Conservation (phyloP, 78 protist species). For the slime mould (Dictyostelium discoideum) region dicty_2.7 NC_007088.5:2380001-2380500, state of each 20-base stretch:
- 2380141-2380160: too few relatives aligned
- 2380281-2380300: background rate
- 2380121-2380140: background rate
- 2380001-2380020: conserved; percentile 28
- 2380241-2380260: background rate
- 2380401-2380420: too few relatives aligned
- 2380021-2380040: conserved; percentile 53
- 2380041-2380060: conserved; percentile 77
- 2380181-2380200: background rate
- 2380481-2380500: conserved; percentile 73
- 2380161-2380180: background rate
- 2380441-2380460: conserved; percentile 54
- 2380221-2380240: background rate
- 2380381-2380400: background rate
- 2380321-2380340: background rate
- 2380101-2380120: conserved; percentile 8
- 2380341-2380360: background rate
- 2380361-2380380: background rate
- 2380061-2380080: conserved; percentile 28
- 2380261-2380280: too few relatives aligned
- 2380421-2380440: too few relatives aligned
- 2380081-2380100: conserved; percentile 39
- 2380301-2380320: background rate
- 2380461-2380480: conserved; percentile 70
- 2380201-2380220: background rate